Conservation (phyloP, 1,284 basidiomycete species). For the Ceratobasidium sp. region DNA sequence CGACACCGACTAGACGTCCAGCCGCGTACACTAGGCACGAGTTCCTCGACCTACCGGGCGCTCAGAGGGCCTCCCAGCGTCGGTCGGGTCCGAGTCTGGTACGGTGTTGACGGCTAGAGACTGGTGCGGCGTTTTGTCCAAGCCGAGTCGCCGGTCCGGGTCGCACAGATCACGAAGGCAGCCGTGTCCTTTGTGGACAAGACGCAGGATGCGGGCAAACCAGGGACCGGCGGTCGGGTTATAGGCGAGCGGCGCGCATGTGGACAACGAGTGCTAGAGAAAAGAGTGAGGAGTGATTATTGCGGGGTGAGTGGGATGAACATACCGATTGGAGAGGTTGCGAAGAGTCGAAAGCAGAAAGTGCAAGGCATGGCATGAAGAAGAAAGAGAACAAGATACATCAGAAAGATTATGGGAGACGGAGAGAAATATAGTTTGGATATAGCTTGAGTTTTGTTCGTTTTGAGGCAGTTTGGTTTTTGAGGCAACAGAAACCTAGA, state of each 20-base stretch:
- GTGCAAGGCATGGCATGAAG: no score
- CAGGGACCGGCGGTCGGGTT: background rate
- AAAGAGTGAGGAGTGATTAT: background rate
- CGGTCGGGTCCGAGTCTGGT: background rate
- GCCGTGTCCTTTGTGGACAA: background rate
- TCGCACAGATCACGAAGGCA: slow-evolving; percentile 15
- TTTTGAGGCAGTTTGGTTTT: no score
- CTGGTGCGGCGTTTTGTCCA: slow-evolving; percentile 9
- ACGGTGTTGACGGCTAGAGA: background rate
- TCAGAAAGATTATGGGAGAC: background rate
- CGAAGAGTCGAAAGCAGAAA: background rate
- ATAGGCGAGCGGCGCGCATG: background rate
- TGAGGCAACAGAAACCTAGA: no score
- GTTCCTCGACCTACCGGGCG: background rate
- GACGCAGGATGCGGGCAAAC: slow-evolving; percentile 10
- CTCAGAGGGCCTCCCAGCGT: background rate
- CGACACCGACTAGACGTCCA: background rate
- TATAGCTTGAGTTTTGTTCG: no score
- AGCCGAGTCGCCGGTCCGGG: background rate
- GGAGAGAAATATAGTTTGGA: background rate
- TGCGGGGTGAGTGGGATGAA: background rate
- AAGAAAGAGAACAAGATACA: background rate
- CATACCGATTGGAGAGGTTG: background rate
- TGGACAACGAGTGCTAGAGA: background rate
- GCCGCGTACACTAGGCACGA: background rate